Evolutionary conservation across 371 early-diverging fungal genomes (phyloP), one percentile per base, ranked within the genome.

Genomic region (Circinella minor): DNA sequence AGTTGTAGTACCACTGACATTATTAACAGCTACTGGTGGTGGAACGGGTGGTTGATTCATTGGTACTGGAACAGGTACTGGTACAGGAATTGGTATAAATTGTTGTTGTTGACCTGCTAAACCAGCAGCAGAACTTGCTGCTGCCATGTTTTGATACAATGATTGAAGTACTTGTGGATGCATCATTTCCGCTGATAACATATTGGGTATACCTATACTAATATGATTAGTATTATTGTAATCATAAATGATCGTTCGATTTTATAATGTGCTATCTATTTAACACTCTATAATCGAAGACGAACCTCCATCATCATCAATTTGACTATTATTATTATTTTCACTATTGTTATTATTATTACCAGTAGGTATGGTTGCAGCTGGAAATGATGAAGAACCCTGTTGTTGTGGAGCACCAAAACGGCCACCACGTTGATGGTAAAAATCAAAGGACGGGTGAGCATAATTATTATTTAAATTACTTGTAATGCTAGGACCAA

Each of bases 71-170:
- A 60, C 15, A 17, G 68, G 68, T 17, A 67, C 61, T 5, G 68
- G 68, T 27, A 67, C 68, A 36, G 68, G 68, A 8, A 67, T 60
- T 10, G 68, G 43, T 5, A 67, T 60, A 37, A 54, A 67, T 49
- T 60, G 68, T 36, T 67, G 9, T 9, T 6, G 43, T 43, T 43
- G 43, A 43, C 65, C 65, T n/a, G 55, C 55, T 27, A 27, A 27
- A 2, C 27, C 27, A 27, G 27, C 27, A 27, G 27, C 27, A 27
- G 27, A 27, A 27, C 27, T 43, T 6, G 43, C 11, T 43, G 43
- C 43, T 43, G 43, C 43, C 3, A 47, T 27, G 15, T 36, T 61
- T 46, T 51, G 61, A 36, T 59, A 61, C 48, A 48, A 36, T 63
- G 48, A 11, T n/a, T 63, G 64, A 18, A 49, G 47, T 34, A 48